Evolutionary conservation across 345 rosid genomes (phyloP), one percentile per base, ranked within the genome.

Genomic region (Populus deltoides): DNA sequence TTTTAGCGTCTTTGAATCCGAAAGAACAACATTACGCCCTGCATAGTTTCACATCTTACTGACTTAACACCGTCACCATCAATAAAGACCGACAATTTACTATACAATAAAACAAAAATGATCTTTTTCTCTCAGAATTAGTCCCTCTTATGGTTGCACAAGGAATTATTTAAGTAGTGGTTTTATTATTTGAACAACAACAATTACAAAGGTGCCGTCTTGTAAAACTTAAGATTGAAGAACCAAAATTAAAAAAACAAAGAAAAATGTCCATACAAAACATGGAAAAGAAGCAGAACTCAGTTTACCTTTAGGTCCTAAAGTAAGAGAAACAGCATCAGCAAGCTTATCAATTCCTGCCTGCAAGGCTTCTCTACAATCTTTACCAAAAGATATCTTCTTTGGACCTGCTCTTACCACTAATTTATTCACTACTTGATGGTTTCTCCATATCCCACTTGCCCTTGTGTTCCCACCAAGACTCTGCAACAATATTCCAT

Each of bases 271-370:
- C 61, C 25, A 39, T 66, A 33, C 43, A 33, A 5, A 39, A 66
- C 67, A 22, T 6, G 27, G 49, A 72, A 71, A 77, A 35, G 39
- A 70, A 18, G 9, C 22, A 70, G 36, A 38, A 65, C 11, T 17
- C 72, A 70, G 43, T 65, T 3, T 53, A 91, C 93, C 97, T 89
- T 85, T 85, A 27, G 97, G 98, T 0, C 97, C 98, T 57, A 91
- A 83, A 75, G 98, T 94, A 73, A 84, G 85, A 81, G 98, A 89
- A 74, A 94, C 97, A 78, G 97, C 94, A 84, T 92, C 95, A 51
- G 97, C 97, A 74, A 94, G 76, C 83, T 93, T 92, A 85, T 94
- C 94, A 27, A 94, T 92, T 66, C 97, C 98, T 66, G 88, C 90
- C 77, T 86, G 97, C 45, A 94, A 78, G n/a, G 89, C 90, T 47